Percentiles rank a stretch among this genome's conserved stretches.
Evolutionary conservation across 352 stramenopile species (phyloP).

Genomic region (Phytophthora constricta): DNA sequence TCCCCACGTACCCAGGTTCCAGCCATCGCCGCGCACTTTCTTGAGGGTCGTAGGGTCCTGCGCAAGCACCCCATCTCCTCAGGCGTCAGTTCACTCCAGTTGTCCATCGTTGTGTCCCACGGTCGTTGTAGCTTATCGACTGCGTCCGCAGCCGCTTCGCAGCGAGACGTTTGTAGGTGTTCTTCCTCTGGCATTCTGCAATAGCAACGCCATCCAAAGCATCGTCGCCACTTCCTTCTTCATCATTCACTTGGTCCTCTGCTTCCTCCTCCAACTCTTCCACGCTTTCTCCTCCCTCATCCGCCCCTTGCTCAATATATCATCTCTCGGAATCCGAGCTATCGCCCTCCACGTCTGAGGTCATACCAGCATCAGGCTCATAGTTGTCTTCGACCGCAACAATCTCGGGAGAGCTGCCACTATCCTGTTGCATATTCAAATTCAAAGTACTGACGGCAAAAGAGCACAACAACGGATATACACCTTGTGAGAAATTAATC

Average conservation of each 20-base stretch:
- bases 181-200: no score
- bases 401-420: no score
- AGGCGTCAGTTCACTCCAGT: background rate
- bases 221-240: background rate
- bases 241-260: background rate
- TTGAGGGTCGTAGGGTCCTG: constrained; percentile 1
- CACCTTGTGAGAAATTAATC: no score
- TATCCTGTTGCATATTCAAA: background rate
- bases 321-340: no score
- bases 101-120: background rate
- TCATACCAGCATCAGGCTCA: background rate
- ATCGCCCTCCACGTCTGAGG: no score
- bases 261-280: background rate
- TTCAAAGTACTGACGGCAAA: no score
- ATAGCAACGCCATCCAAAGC: background rate
- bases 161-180: background rate
- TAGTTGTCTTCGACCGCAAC: background rate
- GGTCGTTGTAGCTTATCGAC: background rate
- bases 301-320: no score
- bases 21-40: constrained; percentile 10
- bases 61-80: constrained; percentile 12
- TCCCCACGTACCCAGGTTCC: constrained; percentile 8
- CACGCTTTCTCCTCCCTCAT: no score
- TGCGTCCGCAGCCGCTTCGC: background rate
- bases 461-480: no score